Base-by-base conservation (phyloP, 148 eudicot genomes). In the Vaccinium vitisidaea region DNA sequence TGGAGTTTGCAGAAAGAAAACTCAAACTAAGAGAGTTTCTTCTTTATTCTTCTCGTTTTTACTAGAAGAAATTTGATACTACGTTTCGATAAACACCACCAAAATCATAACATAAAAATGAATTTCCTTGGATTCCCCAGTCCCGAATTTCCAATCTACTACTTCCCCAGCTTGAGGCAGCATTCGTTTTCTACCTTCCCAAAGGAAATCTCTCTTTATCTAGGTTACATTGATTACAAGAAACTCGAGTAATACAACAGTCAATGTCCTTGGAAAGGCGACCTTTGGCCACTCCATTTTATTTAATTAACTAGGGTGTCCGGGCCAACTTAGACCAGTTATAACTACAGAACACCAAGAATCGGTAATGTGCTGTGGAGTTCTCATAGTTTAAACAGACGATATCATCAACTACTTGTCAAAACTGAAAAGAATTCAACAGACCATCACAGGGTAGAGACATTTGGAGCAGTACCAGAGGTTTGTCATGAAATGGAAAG, bases 401-500 rank as follows among this genome's bases (percentile, higher is more conserved):
- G 73, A 67, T 25, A 6, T 32, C 36, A 12, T 67, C 36, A 67
- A 67, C 1, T 10, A 25, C 2, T 67, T 27, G 73, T 25, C 14
- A 67, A 67, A 12, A 27, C 74, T 1, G 36, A 53, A 53, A 78
- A 52, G 23, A 39, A 43, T 43, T 70, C 46, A 74, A 43, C 6
- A 21, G 23, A 39, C 3, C 53, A 75, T 39, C 15, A 79, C 1
- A 79, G 7, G 39, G 49, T 55, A 55, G 49, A 49, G n/a, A 79
- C 74, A 13, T 23, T 8, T 27, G 43, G 53, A 46, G 6, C 13
- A 87, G 65, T 88, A 96, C 99, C 99, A 96, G 95, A 84, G 97
- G 97, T 88, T 96, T 96, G 86, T 96, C 98, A 86, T 96, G 93
- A 88, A 96, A 96, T 27, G 99, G 98, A 74, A 96, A 96, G 8